A percentile compares a stretch with the other conserved stretches of the same genome.
These are phyloP conservation scores for Phytophthora sansomeana DNA, from an alignment of 352 stramenopile species.

Conservation along the genomic window DNA sequence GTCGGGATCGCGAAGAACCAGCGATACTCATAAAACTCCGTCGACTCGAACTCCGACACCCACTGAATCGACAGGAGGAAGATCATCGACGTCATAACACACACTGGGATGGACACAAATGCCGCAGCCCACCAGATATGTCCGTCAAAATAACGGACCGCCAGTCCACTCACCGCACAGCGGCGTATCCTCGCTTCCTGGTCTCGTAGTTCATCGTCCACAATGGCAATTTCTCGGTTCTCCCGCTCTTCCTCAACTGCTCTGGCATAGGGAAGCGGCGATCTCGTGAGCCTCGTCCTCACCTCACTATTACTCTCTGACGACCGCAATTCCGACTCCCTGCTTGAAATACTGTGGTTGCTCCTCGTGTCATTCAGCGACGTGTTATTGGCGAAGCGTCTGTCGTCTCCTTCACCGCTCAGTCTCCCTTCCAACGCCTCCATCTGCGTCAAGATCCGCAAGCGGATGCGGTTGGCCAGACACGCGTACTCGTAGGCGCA, in stretches of 20 bases:
- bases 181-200: constrained; percentile 31
- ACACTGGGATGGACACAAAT: constrained; percentile 40
- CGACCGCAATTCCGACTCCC: constrained; percentile 4
- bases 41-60: constrained; percentile 44
- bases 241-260: constrained; percentile 29
- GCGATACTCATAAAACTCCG: constrained; percentile 57
- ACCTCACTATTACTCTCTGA: not conserved
- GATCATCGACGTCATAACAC: constrained; percentile 27
- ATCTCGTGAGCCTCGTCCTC: constrained; percentile 2
- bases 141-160: constrained; percentile 31
- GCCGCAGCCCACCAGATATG: constrained; percentile 52
- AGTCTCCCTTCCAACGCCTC: constrained; percentile 24
- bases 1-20: constrained; percentile 49
- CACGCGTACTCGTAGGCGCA: constrained; percentile 80
- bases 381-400: constrained; percentile 23
- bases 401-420: not conserved
- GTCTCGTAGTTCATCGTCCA: constrained; percentile 36
- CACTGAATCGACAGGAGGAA: constrained; percentile 44
- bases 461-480: constrained; percentile 70
- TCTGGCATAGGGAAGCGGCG: constrained; percentile 12
- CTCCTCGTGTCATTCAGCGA: constrained; percentile 27
- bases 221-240: constrained; percentile 34
- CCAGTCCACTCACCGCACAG: constrained; percentile 36
- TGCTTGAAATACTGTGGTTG: constrained; percentile 27
- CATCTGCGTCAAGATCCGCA: constrained; percentile 50